phyloP scores from a whole-genome alignment of 352 stramenopile species.

The Globisporangium okanoganense region DNA sequence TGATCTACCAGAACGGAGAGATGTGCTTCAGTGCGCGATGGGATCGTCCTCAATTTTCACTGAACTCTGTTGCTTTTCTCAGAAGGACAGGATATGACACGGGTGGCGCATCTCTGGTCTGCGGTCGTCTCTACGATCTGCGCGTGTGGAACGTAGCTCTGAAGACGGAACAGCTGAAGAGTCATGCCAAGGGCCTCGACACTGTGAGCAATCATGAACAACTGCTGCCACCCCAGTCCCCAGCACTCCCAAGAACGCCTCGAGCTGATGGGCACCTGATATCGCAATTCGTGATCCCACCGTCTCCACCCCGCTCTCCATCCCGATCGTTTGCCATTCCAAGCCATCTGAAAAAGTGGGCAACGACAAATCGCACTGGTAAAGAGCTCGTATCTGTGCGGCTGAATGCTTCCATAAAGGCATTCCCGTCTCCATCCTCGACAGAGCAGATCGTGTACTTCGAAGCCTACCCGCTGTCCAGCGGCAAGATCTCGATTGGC shows the following conservation, averaged over 20 bases:
- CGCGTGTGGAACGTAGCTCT: conserved; percentile 59
- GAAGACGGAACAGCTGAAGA: conserved; percentile 47
- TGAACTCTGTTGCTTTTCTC: neutral
- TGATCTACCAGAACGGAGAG: conserved; percentile 41
- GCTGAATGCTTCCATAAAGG: conserved; percentile 21
- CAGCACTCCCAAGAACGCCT: conserved; percentile 22
- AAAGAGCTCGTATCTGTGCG: conserved; percentile 39
- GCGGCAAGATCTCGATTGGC: conserved; percentile 47
- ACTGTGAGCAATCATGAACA: conserved; percentile 14
- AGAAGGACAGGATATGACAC: neutral
- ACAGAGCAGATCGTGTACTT: conserved; percentile 36
- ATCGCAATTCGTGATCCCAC: conserved; percentile 20
- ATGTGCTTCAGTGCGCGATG: conserved; percentile 4
- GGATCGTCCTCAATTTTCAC: neutral
- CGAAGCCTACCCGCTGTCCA: conserved; percentile 46
- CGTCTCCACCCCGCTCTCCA: conserved; percentile 34
- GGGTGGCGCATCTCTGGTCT: no score
- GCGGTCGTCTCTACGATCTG: conserved; percentile 51
- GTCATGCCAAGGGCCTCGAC: conserved; percentile 46
- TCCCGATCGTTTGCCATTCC: conserved; percentile 26
- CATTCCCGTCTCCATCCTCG: neutral
- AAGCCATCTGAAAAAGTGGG: conserved; percentile 41
- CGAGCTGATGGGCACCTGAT: conserved; percentile 8
- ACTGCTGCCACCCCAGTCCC: neutral
- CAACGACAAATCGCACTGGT: conserved; percentile 49